Percentiles rank a stretch among this genome's conserved stretches.
phyloP scores from a whole-genome alignment of 345 rosid genomes.

The Acer campestre region DNA sequence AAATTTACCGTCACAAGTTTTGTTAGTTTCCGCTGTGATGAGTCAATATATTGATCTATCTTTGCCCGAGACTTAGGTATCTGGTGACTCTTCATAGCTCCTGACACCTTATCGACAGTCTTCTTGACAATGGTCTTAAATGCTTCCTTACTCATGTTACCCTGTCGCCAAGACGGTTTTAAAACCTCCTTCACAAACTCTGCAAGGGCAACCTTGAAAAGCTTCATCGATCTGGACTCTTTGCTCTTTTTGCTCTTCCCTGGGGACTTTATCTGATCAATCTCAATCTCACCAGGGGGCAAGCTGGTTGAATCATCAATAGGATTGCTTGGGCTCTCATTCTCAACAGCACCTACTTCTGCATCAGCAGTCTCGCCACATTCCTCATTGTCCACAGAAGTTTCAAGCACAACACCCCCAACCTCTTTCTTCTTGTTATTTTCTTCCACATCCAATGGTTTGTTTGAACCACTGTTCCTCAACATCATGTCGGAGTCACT shows the following conservation, averaged over 20 bases:
- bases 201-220: conserved; percentile 74
- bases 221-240: conserved; percentile 69
- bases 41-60: conserved; percentile 76
- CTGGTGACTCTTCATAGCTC: conserved; percentile 71
- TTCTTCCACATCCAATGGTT: conserved; percentile 61
- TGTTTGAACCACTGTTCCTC: conserved; percentile 49
- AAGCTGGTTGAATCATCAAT: conserved; percentile 30
- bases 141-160: conserved; percentile 96
- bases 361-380: conserved; percentile 72
- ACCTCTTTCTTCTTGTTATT: conserved; percentile 46
- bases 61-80: conserved; percentile 82
- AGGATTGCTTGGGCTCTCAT: conserved; percentile 48
- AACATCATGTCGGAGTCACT: conserved; percentile 39
- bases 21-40: conserved; percentile 71
- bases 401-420: conserved; percentile 36
- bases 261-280: conserved; percentile 53
- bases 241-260: conserved; percentile 56
- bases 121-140: conserved; percentile 92
- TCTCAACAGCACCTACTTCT: conserved; percentile 65
- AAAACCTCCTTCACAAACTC: conserved; percentile 90
- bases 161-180: conserved; percentile 91
- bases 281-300: conserved; percentile 49
- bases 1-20: conserved; percentile 91
- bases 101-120: conserved; percentile 84
- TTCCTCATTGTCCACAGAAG: conserved; percentile 54